Conservation (phyloP, 2,329 filamentous ascomycete genomes). For the Knoxdaviesia proteae region DNA sequence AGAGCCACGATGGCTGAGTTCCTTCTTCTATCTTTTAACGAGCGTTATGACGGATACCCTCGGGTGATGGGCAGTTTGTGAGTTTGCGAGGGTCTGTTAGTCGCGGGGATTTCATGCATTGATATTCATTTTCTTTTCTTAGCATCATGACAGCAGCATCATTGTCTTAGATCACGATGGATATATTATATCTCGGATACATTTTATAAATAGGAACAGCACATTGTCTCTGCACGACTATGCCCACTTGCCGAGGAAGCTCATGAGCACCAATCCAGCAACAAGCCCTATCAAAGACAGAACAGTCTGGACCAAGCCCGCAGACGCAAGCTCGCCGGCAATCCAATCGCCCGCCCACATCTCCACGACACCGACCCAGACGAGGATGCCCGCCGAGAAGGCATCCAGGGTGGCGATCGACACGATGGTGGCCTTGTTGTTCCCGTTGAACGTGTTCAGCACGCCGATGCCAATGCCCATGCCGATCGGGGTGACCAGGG, state of each 20-base stretch:
- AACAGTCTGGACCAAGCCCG: slow-evolving; percentile 23
- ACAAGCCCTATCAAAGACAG: slow-evolving; percentile 33
- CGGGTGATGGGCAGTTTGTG: too few species aligned
- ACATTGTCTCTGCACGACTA: slow-evolving; percentile 10
- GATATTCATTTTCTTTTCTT: too few species aligned
- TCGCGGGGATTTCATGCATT: too few species aligned
- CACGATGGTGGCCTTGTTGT: slow-evolving; percentile 44
- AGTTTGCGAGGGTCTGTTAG: too few species aligned
- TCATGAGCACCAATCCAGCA: slow-evolving; percentile 46
- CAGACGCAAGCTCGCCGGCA: slow-evolving; percentile 32
- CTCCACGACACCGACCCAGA: slow-evolving; percentile 65
- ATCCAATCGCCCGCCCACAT: slow-evolving; percentile 65
- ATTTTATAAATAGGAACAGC: too few species aligned
- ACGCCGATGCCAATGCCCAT: slow-evolving; percentile 67
- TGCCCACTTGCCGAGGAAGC: slow-evolving; percentile 56
- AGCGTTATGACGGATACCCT: too few species aligned
- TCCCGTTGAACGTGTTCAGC: slow-evolving; percentile 50
- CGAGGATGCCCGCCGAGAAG: slow-evolving; percentile 51
- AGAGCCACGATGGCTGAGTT: too few species aligned
- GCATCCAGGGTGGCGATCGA: slow-evolving; percentile 57
- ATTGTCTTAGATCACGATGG: too few species aligned
- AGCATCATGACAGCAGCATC: too few species aligned
- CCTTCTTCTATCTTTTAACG: too few species aligned
- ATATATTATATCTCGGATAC: too few species aligned
- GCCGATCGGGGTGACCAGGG: slow-evolving; percentile 52